Base-by-base conservation (phyloP, 805 yeast species). In the Starmerella vitae region DNA sequence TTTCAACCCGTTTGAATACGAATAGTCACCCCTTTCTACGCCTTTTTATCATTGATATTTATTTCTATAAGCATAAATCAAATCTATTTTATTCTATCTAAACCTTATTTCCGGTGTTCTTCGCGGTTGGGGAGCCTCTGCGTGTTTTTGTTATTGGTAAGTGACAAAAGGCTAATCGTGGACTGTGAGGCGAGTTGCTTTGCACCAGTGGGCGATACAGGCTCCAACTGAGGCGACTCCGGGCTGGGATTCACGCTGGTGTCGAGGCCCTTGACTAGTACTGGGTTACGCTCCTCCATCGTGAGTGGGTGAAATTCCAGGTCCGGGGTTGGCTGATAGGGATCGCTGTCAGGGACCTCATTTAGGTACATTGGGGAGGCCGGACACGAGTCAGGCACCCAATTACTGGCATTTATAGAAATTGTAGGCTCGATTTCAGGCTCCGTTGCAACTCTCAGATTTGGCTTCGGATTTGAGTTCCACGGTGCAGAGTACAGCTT, bases 311-410 rank as follows among this genome's bases (percentile, higher is more conserved):
- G n/a, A n/a, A n/a, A n/a, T n/a, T n/a, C n/a, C n/a, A n/a, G 30
- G 15, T 12, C 14, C 15, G 15, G 15, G 14, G 10, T 27, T 13
- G 5, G 30, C 13, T 30, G 12, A 6, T 13, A n/a, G 5, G 32
- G 20, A 4, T 47, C 51, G 30, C 50, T 46, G 17, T 47, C 48
- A 8, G 51, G 50, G 3, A 47, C 44, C 18, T 46, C 51, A 13
- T 18, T 21, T 12, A 33, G 5, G 14, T 30, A 20, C 9, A 47
- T n/a, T 9, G 51, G 51, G 13, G 49, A 45, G 2, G 31, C 33
- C 4, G 51, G 51, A 22, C 51, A 47, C 10, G 51, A 47, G 31
- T 42, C 50, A 12, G 47, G 51, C 1, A 46, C 33, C 1, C 20
- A n/a, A 18, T n/a, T 34, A 1, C 41, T 39, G 7, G 17, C n/a